Evolutionary conservation across 345 rosid genomes (phyloP).

Genomic region (Salix viminalis): DNA sequence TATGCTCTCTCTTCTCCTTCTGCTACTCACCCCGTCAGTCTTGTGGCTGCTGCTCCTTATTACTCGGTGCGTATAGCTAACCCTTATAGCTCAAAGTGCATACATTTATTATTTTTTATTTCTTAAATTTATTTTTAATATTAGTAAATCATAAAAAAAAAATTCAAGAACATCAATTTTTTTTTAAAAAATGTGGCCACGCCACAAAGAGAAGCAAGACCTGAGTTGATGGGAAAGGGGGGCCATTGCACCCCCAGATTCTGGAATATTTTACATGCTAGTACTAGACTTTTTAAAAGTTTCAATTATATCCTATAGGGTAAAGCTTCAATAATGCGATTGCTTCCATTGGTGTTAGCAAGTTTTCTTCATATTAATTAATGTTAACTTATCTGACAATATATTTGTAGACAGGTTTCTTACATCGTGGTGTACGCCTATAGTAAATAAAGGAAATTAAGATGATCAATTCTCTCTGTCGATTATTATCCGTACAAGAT

Average conservation of each 20-base stretch:
- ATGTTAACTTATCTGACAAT: not conserved
- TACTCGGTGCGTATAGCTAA: slow-evolving; percentile 57
- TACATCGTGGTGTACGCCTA: not conserved
- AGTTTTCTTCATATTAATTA: not conserved
- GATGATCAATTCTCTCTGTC: not conserved
- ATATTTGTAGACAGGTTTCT: not conserved
- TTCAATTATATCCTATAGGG: too few relatives aligned
- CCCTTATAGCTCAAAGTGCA: not conserved
- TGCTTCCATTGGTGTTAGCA: not conserved
- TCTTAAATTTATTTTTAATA: too few relatives aligned
- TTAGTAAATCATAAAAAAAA: too few relatives aligned
- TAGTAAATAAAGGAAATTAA: not conserved
- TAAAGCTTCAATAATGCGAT: not conserved
- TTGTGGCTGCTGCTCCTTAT: slow-evolving; percentile 86
- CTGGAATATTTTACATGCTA: too few relatives aligned
- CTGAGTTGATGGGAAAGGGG: too few relatives aligned
- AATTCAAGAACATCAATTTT: too few relatives aligned
- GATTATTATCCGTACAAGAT: not conserved
- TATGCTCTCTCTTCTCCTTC: slow-evolving; percentile 58
- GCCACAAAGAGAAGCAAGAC: too few relatives aligned
- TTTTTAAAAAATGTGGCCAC: too few relatives aligned
- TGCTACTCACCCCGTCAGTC: slow-evolving; percentile 47
- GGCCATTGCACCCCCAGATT: too few relatives aligned
- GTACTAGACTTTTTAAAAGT: too few relatives aligned
- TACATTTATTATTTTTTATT: too few relatives aligned